Evolutionary conservation across 2,329 filamentous ascomycete species (phyloP), one percentile per base, ranked within the genome.

Genomic region (Scedosporium minutisporum): DNA sequence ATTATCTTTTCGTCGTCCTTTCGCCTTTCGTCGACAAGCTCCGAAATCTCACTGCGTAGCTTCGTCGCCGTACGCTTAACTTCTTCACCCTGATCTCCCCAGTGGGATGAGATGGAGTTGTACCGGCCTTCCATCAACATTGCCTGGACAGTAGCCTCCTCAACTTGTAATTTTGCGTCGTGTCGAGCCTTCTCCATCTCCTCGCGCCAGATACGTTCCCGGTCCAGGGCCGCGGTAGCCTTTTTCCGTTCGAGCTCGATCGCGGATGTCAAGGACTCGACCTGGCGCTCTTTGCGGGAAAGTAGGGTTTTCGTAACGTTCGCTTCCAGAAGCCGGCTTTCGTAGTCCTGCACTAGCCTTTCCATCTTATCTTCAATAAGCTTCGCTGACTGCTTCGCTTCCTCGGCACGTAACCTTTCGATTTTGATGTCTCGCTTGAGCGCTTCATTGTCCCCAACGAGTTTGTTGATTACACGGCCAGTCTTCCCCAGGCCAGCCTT

Each of bases 381-480:
- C 65, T 84, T 85, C 10, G 87, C 82, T 4, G 84, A 82, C 70
- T 89, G 85, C 67, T 85, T 84, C n/a, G 87, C 81, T 69, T 92
- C 89, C 64, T 91, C 88, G 55, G 87, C 81, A 57, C 82, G 81
- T 62, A 88, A 71, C 21, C 80, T 78, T 72, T 89, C 87, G 63
- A 88, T 83, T 68, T 87, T 80, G 63, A 90, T 78, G 66, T 93
- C 89, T 61, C 89, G 83, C 68, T 89, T 89, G 57, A 93, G 78
- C 48, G 86, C 82, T 69, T 93, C 90, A 67, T 92, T 92, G 71
- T 93, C 90, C 61, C 87, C 87, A 70, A 91, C 90, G 62, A 95
- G 82, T 70, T 86, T 85, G 75, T 95, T 91, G 73, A 95, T 93
- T 61, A 91, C 88, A 41, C 88, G 81, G 7, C 88, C 88, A 9